Base-by-base conservation (phyloP, 2,329 filamentous ascomycete genomes). In the Talaromyces albobiverticillius region DNA sequence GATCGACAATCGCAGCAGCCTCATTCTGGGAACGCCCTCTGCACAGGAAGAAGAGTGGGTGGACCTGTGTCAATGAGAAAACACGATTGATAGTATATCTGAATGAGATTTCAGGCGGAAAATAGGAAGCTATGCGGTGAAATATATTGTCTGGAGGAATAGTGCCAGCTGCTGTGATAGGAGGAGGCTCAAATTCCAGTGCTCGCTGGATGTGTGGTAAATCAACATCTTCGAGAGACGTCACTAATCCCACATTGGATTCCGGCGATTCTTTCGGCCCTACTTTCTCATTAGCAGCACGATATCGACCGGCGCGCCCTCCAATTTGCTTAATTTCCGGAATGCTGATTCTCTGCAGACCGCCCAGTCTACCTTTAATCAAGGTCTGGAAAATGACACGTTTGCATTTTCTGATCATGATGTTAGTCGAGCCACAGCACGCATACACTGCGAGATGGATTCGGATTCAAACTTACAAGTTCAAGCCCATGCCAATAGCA, bases 401-500 rank as follows among this genome's bases (percentile, higher is more conserved):
- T 67, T 91, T 94, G 68, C 96, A 90, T 60, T 81, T 85, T 71
- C 81, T 83, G 47, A 26, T 42, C 14, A 25, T 20, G 18, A 14
- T 5, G 61, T 66, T 51, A 65, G 57, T 42, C n/a, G 16, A 40
- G 31, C 32, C 18, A 41, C 32, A 42, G 16, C 29, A 14, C 49
- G 42, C 29, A 9, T 32, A 16, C 11, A n/a, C n/a, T n/a, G 42
- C 18, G 40, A 16, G 23, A 20, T 34, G 18, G n/a, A n/a, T n/a
- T n/a, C n/a, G n/a, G 1, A 40, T 11, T 22, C 50, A 42, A 16
- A 71, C 79, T 71, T 85, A 91, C 69, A 99, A 74, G 65, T 99
- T 99, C 20, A 99, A 76, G 1, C 95, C 94, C 93, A 99, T 97
- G 34, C 94, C 94, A 58, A 99, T 93, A 45, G 94, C 94, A 72